Conservation (phyloP, 1,139 yeast species). For the Nakaseomyces kungkrabaensis region DNA sequence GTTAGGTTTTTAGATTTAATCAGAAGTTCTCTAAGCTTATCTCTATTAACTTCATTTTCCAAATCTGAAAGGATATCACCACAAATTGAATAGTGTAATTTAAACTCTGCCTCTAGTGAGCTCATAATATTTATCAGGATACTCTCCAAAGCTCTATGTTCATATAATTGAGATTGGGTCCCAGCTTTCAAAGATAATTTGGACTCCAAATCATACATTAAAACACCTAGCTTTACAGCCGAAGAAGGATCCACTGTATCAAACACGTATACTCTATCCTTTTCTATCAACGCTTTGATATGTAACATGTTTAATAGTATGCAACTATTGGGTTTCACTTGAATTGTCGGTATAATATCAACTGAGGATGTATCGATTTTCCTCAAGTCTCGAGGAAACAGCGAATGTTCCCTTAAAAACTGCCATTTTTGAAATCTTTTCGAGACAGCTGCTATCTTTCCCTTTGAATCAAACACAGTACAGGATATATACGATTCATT, state of each 20-base stretch:
- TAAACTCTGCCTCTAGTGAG: constrained; percentile 75
- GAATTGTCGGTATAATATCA: constrained; percentile 81
- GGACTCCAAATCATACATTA: constrained; percentile 79
- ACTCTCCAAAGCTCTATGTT: constrained; percentile 81
- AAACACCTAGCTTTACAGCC: constrained; percentile 60
- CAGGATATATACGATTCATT: constrained; percentile 54
- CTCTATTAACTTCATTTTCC: constrained; percentile 62
- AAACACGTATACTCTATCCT: constrained; percentile 72
- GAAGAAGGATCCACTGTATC: constrained; percentile 53
- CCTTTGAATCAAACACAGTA: constrained; percentile 66
- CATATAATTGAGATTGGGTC: constrained; percentile 39
- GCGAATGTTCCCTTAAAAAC: constrained; percentile 55
- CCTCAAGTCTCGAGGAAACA: constrained; percentile 66
- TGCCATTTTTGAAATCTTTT: constrained; percentile 70
- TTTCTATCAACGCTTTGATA: constrained; percentile 76
- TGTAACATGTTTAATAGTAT: constrained; percentile 74
- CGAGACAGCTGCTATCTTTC: constrained; percentile 64
- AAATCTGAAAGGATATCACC: constrained; percentile 53
- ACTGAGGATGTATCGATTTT: constrained; percentile 81
- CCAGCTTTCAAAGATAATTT: constrained; percentile 42
- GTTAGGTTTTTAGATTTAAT: constrained; percentile 59
- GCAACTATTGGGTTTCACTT: constrained; percentile 55
- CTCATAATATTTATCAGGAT: constrained; percentile 80
- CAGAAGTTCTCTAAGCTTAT: constrained; percentile 53
- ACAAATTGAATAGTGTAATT: constrained; percentile 58